These are phyloP conservation scores for Phytophthora cactorum DNA, from an alignment of 352 stramenopile species.

Conservation along the genomic window DNA sequence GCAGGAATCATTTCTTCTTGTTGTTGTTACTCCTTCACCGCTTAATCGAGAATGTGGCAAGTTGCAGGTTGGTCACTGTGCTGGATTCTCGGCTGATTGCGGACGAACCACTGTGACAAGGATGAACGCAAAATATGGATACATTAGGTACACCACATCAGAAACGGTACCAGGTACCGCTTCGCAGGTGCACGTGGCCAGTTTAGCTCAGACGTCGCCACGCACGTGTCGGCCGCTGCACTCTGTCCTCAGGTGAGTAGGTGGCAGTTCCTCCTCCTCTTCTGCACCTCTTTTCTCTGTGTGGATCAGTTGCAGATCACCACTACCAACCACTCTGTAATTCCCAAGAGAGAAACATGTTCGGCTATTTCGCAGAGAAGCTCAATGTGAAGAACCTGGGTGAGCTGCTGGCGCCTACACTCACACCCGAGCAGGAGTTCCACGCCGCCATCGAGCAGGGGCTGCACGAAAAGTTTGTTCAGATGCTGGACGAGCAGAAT, in stretches of 20 bases:
- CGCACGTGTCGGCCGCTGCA: constrained; percentile 1
- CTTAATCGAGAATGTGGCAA: constrained; percentile 18
- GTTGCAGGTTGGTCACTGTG: not conserved
- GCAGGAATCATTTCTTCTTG: constrained; percentile 33
- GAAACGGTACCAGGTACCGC: constrained; percentile 7
- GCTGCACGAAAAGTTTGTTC: constrained; percentile 71
- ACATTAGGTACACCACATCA: constrained; percentile 9
- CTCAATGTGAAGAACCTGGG: constrained; percentile 91
- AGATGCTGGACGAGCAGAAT: constrained; percentile 74
- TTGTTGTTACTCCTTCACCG: not conserved
- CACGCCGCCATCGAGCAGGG: constrained; percentile 81
- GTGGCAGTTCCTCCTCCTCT: not conserved
- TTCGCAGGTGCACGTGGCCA: constrained; percentile 15
- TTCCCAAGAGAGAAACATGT: constrained; percentile 53
- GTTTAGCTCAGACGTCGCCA: constrained; percentile 12
- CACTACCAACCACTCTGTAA: not conserved
- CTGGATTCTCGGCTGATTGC: constrained; percentile 10
- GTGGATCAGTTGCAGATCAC: constrained; percentile 7
- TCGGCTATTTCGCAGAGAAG: constrained; percentile 89
- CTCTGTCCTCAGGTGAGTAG: constrained; percentile 14
- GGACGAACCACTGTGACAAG: constrained; percentile 2
- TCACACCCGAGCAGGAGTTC: constrained; percentile 88
- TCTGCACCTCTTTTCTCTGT: constrained; percentile 10
- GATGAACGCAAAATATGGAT: constrained; percentile 8
- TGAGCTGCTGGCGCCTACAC: constrained; percentile 86